These are phyloP conservation scores for Colletotrichum liriopes DNA, from an alignment of 2,329 filamentous ascomycete genomes.

Conservation along the genomic window DNA sequence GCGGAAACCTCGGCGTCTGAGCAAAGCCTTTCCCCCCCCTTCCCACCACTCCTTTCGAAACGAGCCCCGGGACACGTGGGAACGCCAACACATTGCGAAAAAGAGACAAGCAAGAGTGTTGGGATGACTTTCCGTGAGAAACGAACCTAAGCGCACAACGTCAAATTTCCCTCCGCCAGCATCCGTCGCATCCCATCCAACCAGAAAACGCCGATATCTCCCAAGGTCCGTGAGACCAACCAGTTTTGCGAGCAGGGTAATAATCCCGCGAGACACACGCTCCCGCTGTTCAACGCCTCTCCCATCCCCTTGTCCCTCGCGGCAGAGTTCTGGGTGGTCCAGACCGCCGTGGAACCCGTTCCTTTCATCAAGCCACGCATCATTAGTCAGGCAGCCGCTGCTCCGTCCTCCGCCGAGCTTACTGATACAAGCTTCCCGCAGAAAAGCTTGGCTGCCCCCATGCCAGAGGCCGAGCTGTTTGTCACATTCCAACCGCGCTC, in stretches of 20 bases:
- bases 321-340: slow-evolving; percentile 9
- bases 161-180: not conserved
- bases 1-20: not conserved
- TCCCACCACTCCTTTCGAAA: not conserved
- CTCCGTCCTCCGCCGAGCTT: slow-evolving; percentile 8
- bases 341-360: slow-evolving; percentile 34
- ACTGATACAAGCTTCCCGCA: not conserved
- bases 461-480: not conserved
- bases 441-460: slow-evolving; percentile 12
- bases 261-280: slow-evolving; percentile 12
- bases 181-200: not conserved
- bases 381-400: slow-evolving; percentile 23
- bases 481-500: not conserved
- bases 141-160: not conserved
- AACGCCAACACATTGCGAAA: not conserved
- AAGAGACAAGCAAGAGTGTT: not conserved
- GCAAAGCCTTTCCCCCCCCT: not conserved
- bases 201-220: slow-evolving; percentile 24
- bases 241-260: slow-evolving; percentile 4
- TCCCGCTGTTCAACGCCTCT: slow-evolving; percentile 26
- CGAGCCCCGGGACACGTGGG: slow-evolving; percentile 1
- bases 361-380: slow-evolving; percentile 33
- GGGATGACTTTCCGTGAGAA: slow-evolving; percentile 15
- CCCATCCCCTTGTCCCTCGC: not conserved
- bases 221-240: slow-evolving; percentile 6